Evolutionary conservation across 1,139 yeast species (phyloP), one percentile per base, ranked within the genome.

Genomic region (Groenewaldozyma auringiensis): DNA sequence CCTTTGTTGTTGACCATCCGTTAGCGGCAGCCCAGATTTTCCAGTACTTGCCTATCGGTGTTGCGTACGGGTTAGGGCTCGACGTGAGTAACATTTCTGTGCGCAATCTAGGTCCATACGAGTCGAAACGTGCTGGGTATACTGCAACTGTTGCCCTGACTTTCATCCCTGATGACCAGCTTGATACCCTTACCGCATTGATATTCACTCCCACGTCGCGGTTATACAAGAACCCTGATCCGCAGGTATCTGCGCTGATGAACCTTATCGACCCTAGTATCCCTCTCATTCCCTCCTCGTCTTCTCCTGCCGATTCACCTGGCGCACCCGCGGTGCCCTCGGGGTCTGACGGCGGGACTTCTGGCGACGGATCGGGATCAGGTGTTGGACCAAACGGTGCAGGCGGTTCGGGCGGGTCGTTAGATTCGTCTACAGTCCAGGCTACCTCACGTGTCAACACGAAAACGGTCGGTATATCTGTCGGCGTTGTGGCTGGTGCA

Each of bases 11-110:
- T 6, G 51, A 54, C 32, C 60, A 68, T 51, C 69, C 72, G 11
- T 51, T 68, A 21, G 59, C 72, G 2, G 72, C 68, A 4, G 72
- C 74, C 9, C 74, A 69, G 56, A 65, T 69, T 44, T 68, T 69
- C 53, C 60, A 64, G 39, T 67, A 65, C 53, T 55, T 69, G 44
- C 73, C 74, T 4, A 50, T 51, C 36, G 74, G 72, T 20, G 46
- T 69, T 16, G 62, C 68, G 3, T 56, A 60, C 42, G 72, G 70
- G 6, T 52, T 68, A 38, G 56, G 53, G 18, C 48, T 61, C 21
- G 57, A 56, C 39, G 41, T 49, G 8, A 47, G 54, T 43, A 53
- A 59, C 36, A 56, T 66, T 25, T 51, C 59, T 16, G 60, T 69
- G 64, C 52, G 53, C 38, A 55, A 63, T 41, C 56, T 69, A 40